Base-by-base conservation (phyloP, 2,329 filamentous ascomycete genomes). In the Periconia sp. region DNA sequence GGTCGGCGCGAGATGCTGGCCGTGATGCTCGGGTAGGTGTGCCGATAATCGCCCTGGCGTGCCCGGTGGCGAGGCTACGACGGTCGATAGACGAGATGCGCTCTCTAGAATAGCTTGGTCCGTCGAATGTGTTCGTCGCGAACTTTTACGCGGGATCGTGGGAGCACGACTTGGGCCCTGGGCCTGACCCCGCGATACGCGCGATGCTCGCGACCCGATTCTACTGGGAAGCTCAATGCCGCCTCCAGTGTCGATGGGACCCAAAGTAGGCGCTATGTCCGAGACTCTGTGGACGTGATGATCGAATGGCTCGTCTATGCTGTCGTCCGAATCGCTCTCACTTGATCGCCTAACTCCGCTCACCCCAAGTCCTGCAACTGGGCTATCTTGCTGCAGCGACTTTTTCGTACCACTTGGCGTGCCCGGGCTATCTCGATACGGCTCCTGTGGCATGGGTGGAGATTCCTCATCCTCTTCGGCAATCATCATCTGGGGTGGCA, bases 401-500 rank as follows among this genome's bases (percentile, higher is more conserved):
- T 47, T 50, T 33, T 51, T 57, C 13, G 46, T 46, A 13, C 36
- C 49, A 4, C 51, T 39, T 28, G 57, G 52, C n/a, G 55, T 46
- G 5, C 70, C 72, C 3, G 78, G 77, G 13, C 78, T 75, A 49
- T 83, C 80, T n/a, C 68, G 69, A 52, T 82, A 89, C 1, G 84
- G 68, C 37, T 70, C 68, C 18, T 66, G 61, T 10, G 46, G 41
- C 10, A 57, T 47, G 12, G 51, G 52, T 11, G 61, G 60, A 10
- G 63, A 56, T 21, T 67, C 81, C 37, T 88, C 87, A 44, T 86
- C 83, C 44, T 83, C 79, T 21, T 81, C 78, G 8, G 78, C 73
- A 19, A 79, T 80, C 76, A 90, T 87, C 44, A 86, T 85, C 5
- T 88, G 86, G 2, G 69, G 72, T 8, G 91, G 91, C 75, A 94